Evolutionary conservation across 2,329 filamentous ascomycete species (phyloP).

Genomic region (Alternaria rosae): DNA sequence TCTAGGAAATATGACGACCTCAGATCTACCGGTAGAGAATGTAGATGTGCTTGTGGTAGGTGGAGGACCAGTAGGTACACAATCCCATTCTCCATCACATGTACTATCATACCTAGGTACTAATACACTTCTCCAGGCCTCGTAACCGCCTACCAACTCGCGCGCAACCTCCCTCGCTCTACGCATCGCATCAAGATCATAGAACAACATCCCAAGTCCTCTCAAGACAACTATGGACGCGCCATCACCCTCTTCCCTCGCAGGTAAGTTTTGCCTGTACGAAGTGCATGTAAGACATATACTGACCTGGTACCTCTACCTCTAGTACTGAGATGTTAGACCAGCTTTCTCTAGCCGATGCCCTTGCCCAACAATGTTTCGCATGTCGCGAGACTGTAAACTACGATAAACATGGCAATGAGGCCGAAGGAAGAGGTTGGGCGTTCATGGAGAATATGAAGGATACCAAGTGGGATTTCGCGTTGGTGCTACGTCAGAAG

Average conservation of each 20-base stretch:
- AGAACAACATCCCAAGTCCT: conserved; percentile 58
- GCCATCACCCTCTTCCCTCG: conserved; percentile 64
- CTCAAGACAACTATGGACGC: conserved; percentile 61
- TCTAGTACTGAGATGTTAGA: conserved; percentile 63
- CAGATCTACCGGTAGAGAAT: conserved; percentile 13
- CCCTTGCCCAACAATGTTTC: conserved; percentile 61
- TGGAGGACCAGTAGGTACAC: conserved; percentile 56
- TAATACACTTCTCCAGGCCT: conserved; percentile 8
- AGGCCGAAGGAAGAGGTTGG: conserved; percentile 58
- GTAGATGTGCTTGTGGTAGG: conserved; percentile 37
- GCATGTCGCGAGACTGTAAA: conserved; percentile 59
- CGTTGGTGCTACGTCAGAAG: conserved; percentile 63
- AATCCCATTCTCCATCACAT: background rate
- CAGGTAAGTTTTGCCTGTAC: no score
- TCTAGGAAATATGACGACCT: conserved; percentile 13
- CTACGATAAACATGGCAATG: conserved; percentile 57
- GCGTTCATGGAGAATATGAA: conserved; percentile 63
- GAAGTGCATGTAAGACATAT: no score
- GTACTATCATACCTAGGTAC: background rate
- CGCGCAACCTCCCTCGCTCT: conserved; percentile 52
- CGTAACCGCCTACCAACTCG: conserved; percentile 57
- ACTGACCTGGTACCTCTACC: no score
- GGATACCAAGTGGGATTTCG: conserved; percentile 61
- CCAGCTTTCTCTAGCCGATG: conserved; percentile 59
- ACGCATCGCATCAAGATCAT: conserved; percentile 56